Evolutionary conservation across 139 green algal genomes (phyloP).

Genomic region (Closterium sp.): DNA sequence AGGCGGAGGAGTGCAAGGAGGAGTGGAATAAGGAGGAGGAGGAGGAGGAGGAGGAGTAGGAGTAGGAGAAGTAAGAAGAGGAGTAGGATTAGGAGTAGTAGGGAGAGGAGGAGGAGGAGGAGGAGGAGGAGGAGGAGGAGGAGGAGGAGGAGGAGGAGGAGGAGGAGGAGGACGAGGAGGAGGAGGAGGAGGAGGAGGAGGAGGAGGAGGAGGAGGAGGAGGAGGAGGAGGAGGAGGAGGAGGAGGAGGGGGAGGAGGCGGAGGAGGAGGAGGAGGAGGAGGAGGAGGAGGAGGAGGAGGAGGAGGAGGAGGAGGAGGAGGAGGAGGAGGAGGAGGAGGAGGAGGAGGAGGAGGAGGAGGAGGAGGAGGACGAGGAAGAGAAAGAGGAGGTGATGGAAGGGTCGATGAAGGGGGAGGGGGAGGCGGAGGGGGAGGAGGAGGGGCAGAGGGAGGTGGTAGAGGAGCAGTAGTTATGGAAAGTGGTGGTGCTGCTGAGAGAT

Average conservation of each 20-base stretch:
- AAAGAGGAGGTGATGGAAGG: background rate
- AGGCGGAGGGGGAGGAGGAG: too few species aligned
- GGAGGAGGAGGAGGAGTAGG: background rate
- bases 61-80: background rate
- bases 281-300: too few species aligned
- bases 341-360: background rate
- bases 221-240: too few species aligned
- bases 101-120: background rate
- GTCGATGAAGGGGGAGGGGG: background rate
- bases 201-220: too few species aligned
- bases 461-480: background rate
- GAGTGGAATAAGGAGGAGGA: background rate
- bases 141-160: background rate
- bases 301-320: background rate
- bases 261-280: background rate
- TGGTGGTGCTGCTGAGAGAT: background rate
- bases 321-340: background rate
- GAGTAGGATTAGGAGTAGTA: background rate
- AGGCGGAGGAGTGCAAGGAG: background rate
- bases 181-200: background rate
- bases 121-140: background rate
- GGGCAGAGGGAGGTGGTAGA: background rate
- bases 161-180: background rate
- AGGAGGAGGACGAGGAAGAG: background rate
- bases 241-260: too few species aligned